phyloP scores from a whole-genome alignment of 345 rosid species.

The Trapa bicornis region DNA sequence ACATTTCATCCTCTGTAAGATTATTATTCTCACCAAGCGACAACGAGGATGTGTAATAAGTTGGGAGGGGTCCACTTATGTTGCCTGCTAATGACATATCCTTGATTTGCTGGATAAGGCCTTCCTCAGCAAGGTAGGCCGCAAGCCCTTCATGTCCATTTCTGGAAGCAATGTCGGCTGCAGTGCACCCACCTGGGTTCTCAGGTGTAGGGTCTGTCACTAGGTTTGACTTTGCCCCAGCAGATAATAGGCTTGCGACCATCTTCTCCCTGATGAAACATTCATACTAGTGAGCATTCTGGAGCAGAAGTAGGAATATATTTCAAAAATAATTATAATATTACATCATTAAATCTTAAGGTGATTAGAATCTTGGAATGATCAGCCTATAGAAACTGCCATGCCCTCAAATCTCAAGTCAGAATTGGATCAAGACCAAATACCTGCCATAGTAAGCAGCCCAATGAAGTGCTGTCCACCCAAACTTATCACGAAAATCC shows the following conservation, averaged over 20 bases:
- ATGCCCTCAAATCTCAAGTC: not conserved
- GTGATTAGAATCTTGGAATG: no score
- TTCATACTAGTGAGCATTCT: not conserved
- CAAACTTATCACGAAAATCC: conserved; percentile 74
- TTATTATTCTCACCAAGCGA: conserved; percentile 11
- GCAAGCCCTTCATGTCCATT: conserved; percentile 77
- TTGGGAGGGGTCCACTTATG: conserved; percentile 48
- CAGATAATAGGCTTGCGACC: conserved; percentile 82
- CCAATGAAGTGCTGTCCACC: conserved; percentile 99
- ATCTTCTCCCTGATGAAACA: conserved; percentile 55
- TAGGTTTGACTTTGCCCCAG: conserved; percentile 76
- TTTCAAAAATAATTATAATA: not conserved
- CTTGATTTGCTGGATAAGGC: conserved; percentile 64
- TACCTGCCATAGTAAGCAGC: conserved; percentile 88
- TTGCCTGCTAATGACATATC: conserved; percentile 87
- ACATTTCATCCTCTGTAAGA: conserved; percentile 49
- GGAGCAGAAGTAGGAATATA: not conserved
- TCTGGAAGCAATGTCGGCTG: conserved; percentile 77
- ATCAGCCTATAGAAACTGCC: not conserved
- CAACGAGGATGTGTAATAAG: conserved; percentile 16
- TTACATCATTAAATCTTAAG: not conserved
- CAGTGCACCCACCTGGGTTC: conserved; percentile 59
- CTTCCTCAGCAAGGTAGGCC: conserved; percentile 79
- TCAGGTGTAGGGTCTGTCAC: conserved; percentile 73
- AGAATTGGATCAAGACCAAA: not conserved